A percentile compares a stretch with the other conserved stretches of the same genome.
phyloP scores from a whole-genome alignment of 306 rosid species.

The Lathyrus aphaca region DNA sequence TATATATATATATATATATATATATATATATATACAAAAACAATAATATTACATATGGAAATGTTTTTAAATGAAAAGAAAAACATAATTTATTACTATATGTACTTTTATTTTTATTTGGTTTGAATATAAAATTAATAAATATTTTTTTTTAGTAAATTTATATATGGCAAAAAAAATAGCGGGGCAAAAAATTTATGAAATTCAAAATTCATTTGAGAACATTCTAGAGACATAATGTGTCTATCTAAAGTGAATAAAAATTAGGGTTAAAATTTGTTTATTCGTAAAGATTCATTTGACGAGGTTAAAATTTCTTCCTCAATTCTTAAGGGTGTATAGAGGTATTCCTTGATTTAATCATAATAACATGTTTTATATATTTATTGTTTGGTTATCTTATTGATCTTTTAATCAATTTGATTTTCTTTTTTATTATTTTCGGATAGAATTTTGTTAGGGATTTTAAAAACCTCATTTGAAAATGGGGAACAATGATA shows the following conservation, averaged over 20 bases:
- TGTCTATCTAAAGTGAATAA: not conserved
- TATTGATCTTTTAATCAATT: not conserved
- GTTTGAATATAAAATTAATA: too few relatives aligned
- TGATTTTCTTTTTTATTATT: not conserved
- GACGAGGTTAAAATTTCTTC: not conserved
- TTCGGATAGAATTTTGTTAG: not conserved
- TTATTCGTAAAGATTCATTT: not conserved
- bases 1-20: too few relatives aligned
- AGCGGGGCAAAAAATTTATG: too few relatives aligned
- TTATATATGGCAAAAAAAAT: too few relatives aligned
- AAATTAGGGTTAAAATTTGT: not conserved
- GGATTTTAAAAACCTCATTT: not conserved
- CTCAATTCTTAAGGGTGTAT: not conserved
- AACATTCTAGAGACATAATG: not conserved
- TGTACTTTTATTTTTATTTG: too few relatives aligned
- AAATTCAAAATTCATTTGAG: not conserved
- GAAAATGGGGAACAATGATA: not conserved
- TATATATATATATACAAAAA: too few relatives aligned
- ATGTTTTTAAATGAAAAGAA: too few relatives aligned
- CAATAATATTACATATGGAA: too few relatives aligned
- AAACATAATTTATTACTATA: too few relatives aligned
- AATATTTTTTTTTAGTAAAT: too few relatives aligned
- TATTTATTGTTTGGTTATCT: not conserved
- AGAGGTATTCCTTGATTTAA: not conserved
- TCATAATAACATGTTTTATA: not conserved